phyloP scores from a whole-genome alignment of 2,329 filamentous ascomycete species.

The Teratosphaeria destructans region DNA sequence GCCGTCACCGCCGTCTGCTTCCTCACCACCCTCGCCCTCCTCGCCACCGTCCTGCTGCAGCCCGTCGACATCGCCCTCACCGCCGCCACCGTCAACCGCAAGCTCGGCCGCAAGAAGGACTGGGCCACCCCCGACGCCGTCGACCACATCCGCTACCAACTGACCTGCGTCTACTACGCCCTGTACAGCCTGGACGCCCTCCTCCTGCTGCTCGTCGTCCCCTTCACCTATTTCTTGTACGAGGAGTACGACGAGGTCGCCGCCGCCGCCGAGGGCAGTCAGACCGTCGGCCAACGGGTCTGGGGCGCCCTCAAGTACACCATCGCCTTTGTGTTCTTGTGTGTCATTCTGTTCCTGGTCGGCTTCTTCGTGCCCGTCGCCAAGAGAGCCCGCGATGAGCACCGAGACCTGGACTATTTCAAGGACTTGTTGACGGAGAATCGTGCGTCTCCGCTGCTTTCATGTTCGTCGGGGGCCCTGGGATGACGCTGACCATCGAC shows the following conservation, averaged over 20 bases:
- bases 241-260: conserved; percentile 94
- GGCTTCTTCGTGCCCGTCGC: conserved; percentile 89
- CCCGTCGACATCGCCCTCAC: conserved; percentile 94
- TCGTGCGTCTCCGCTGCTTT: conserved; percentile 38
- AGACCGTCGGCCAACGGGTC: conserved; percentile 60
- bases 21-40: conserved; percentile 72
- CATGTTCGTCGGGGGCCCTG: too few species aligned
- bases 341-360: conserved; percentile 75
- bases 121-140: conserved; percentile 84
- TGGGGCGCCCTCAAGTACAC: conserved; percentile 89
- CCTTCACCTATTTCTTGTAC: conserved; percentile 96
- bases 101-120: conserved; percentile 74
- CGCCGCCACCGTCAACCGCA: conserved; percentile 70
- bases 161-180: conserved; percentile 84
- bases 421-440: conserved; percentile 74
- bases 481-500: background rate
- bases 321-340: conserved; percentile 66
- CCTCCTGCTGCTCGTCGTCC: conserved; percentile 79
- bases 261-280: conserved; percentile 64
- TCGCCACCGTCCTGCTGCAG: conserved; percentile 84
- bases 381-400: conserved; percentile 50
- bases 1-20: conserved; percentile 77
- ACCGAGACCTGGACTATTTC: conserved; percentile 85
- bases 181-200: conserved; percentile 87
- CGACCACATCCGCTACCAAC: conserved; percentile 63